Percentiles rank a stretch among this genome's conserved stretches.
Conservation (phyloP, 2,329 filamentous ascomycete genomes). For the Phaeosphaeria sp. region DNA sequence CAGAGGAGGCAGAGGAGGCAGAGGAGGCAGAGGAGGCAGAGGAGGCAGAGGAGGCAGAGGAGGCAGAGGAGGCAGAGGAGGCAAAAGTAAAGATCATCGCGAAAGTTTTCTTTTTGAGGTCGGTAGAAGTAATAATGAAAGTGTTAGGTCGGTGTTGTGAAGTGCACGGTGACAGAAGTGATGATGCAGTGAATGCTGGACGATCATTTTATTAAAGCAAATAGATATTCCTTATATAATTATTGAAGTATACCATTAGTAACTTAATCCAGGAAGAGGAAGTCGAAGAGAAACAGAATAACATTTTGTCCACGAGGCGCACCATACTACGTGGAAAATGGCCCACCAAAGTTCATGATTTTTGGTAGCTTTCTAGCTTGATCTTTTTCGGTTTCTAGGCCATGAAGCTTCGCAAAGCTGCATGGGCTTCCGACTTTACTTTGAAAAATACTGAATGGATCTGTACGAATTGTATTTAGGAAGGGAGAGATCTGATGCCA, state of each 20-base stretch:
- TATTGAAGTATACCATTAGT: not conserved
- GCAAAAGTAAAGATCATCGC: not conserved
- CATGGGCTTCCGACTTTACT: too few relatives aligned
- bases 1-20: not conserved
- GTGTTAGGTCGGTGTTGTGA: not conserved
- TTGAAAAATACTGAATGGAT: too few relatives aligned
- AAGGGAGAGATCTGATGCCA: too few relatives aligned
- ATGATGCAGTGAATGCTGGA: not conserved
- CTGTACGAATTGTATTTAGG: too few relatives aligned
- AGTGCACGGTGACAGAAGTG: not conserved
- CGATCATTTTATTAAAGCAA: not conserved
- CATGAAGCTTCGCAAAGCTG: not conserved
- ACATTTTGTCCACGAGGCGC: not conserved
- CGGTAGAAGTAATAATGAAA: not conserved
- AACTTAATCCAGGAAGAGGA: not conserved
- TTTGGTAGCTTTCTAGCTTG: not conserved
- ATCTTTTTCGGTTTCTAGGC: not conserved
- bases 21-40: not conserved
- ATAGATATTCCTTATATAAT: not conserved
- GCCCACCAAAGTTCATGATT: not conserved
- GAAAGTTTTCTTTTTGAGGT: not conserved
- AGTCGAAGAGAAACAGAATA: not conserved
- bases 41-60: not conserved
- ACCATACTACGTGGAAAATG: not conserved
- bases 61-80: not conserved